These are phyloP conservation scores for Pichia inconspicua DNA, from an alignment of 1,139 yeast genomes.

Conservation along the genomic window DNA sequence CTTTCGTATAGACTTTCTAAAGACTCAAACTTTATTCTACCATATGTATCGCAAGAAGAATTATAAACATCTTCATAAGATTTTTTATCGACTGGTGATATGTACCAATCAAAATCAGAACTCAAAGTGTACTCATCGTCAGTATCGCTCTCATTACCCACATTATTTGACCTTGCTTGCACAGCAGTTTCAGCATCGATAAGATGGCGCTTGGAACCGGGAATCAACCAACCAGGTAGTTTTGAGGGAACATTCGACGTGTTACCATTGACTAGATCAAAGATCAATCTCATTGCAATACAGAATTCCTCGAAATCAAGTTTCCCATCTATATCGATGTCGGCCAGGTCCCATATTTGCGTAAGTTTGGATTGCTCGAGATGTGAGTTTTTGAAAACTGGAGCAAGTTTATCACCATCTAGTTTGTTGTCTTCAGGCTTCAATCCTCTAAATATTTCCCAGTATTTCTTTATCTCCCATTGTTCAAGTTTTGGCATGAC, in stretches of 20 bases:
- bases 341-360: constrained; percentile 86
- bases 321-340: constrained; percentile 84
- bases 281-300: constrained; percentile 90
- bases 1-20: constrained; percentile 62
- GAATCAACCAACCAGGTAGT: constrained; percentile 87
- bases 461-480: constrained; percentile 91
- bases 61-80: constrained; percentile 75
- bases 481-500: constrained; percentile 64
- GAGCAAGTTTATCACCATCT: constrained; percentile 77
- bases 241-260: constrained; percentile 53
- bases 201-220: constrained; percentile 78
- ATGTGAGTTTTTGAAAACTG: constrained; percentile 83
- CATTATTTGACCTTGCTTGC: constrained; percentile 24
- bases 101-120: constrained; percentile 90
- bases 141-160: constrained; percentile 26
- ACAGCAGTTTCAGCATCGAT: constrained; percentile 72
- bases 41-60: constrained; percentile 68
- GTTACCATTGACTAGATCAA: constrained; percentile 80
- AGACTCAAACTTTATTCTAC: constrained; percentile 73
- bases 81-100: constrained; percentile 75
- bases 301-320: constrained; percentile 97
- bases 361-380: constrained; percentile 68
- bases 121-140: constrained; percentile 47
- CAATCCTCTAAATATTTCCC: constrained; percentile 93
- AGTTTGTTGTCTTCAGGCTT: constrained; percentile 72